phyloP scores from a whole-genome alignment of 768 basidiomycete genomes.

The Serendipita indica region DNA sequence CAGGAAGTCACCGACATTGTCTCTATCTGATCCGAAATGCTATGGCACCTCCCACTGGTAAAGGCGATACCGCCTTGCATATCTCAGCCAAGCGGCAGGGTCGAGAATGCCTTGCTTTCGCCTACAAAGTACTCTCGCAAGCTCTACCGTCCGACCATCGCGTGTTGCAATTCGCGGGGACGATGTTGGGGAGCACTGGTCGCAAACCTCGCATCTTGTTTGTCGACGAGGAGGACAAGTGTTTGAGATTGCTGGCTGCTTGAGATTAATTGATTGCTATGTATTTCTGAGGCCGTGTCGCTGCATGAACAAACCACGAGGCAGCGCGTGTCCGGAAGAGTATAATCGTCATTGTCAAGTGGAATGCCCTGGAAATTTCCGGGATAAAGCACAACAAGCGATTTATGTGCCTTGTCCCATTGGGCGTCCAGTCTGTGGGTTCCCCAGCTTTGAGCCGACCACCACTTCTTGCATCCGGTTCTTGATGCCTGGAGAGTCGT shows the following conservation, averaged over 20 bases:
- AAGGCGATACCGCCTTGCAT: too few relatives aligned
- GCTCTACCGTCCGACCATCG: too few relatives aligned
- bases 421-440: background rate
- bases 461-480: background rate
- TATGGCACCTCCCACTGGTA: too few relatives aligned
- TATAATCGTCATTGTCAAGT: background rate
- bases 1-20: background rate
- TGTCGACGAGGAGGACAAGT: background rate
- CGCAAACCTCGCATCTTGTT: background rate
- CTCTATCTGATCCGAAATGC: too few relatives aligned
- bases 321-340: background rate
- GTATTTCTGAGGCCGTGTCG: background rate
- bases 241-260: background rate
- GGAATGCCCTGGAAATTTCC: background rate
- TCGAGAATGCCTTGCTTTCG: too few relatives aligned
- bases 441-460: background rate
- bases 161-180: too few relatives aligned
- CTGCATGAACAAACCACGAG: background rate
- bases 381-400: background rate
- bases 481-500: background rate
- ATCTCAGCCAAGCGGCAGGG: too few relatives aligned
- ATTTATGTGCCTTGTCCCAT: background rate
- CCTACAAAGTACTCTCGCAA: too few relatives aligned
- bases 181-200: background rate
- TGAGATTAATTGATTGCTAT: background rate